phyloP scores from a whole-genome alignment of 495 filamentous ascomycete genomes.

The Podospora pseudopauciseta region DNA sequence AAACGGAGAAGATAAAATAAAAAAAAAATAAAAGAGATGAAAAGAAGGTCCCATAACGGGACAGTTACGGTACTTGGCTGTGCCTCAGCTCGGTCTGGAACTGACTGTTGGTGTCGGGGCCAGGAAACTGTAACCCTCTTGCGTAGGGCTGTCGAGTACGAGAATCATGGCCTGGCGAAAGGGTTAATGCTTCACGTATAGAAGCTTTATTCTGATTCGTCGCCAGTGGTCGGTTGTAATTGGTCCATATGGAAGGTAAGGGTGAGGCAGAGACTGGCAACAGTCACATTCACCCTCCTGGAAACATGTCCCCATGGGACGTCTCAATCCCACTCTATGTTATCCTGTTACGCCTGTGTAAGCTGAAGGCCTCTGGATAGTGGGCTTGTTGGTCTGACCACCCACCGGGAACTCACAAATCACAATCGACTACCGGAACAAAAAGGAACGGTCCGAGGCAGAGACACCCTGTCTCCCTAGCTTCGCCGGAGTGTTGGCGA shows the following conservation, averaged over 20 bases:
- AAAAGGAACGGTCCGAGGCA: slow-evolving; percentile 30
- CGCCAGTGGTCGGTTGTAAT: neutral
- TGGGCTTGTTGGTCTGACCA: slow-evolving; percentile 21
- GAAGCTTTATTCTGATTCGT: neutral
- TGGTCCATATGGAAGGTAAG: neutral
- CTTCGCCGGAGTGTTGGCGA: slow-evolving; percentile 21
- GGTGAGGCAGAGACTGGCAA: slow-evolving; percentile 11
- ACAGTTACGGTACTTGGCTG: neutral
- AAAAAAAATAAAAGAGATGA: slow-evolving; percentile 4
- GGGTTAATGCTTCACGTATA: neutral
- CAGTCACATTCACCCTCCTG: slow-evolving; percentile 9
- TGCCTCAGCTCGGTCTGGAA: neutral
- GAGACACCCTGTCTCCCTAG: neutral
- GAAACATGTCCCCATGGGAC: slow-evolving; percentile 12
- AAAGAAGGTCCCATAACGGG: neutral
- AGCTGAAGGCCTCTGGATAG: slow-evolving; percentile 2
- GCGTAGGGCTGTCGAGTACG: neutral
- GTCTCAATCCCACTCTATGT: neutral
- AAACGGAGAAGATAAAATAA: slow-evolving; percentile 1
- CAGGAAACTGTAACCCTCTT: neutral
- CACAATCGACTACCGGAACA: slow-evolving; percentile 5
- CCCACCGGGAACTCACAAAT: slow-evolving; percentile 14
- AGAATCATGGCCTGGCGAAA: neutral
- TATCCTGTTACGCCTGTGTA: neutral
- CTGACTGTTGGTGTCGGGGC: neutral